Percentiles rank a stretch among this genome's conserved stretches.
Evolutionary conservation across 2,329 filamentous ascomycete species (phyloP).

Genomic region (Helotiales sp.): DNA sequence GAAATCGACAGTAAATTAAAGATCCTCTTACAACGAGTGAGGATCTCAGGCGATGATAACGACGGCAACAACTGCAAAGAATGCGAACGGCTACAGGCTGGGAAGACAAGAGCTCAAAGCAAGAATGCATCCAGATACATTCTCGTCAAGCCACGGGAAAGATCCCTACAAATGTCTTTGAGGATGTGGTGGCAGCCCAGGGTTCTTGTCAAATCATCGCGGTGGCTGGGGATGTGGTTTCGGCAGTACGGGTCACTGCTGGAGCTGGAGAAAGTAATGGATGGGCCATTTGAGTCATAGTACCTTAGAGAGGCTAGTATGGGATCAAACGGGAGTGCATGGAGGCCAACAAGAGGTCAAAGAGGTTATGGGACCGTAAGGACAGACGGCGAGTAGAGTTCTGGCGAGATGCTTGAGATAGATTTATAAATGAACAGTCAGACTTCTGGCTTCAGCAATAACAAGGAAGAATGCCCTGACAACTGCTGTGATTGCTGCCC

Average conservation of each 20-base stretch:
- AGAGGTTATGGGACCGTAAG: not conserved
- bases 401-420: no score
- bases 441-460: not conserved
- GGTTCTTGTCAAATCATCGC: conserved; percentile 5
- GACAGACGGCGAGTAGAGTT: not conserved
- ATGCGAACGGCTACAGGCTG: not conserved
- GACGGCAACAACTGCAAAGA: not conserved
- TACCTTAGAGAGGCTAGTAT: not conserved
- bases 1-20: not conserved
- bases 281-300: not conserved
- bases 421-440: not conserved
- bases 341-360: not conserved
- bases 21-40: not conserved
- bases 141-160: not conserved
- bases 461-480: not conserved
- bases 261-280: not conserved
- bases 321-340: not conserved
- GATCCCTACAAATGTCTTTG: not conserved
- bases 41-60: not conserved
- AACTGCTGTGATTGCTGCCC: no score
- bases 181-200: not conserved
- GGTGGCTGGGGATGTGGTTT: conserved; percentile 1
- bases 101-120: not conserved
- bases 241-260: not conserved
- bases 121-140: not conserved